Percentiles rank a stretch among this genome's conserved stretches.
Evolutionary conservation across 108 stramenopile genomes (phyloP).

Genomic region (Stephanodiscus minutulus): DNA sequence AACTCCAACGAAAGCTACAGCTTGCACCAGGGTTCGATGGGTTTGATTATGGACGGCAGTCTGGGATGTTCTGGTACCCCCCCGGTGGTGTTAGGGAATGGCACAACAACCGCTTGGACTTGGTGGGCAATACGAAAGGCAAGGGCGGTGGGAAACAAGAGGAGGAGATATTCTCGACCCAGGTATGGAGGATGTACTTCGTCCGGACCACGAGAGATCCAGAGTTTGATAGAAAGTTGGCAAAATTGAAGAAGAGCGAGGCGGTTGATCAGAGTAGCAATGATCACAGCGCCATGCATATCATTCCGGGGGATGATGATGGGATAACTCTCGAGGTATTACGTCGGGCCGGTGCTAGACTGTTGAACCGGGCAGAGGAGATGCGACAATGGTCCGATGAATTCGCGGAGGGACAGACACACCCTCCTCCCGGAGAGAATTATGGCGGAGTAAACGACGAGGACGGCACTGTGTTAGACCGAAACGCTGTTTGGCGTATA

Average conservation of each 20-base stretch:
- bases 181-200: slow-evolving; percentile 49
- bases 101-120: slow-evolving; percentile 44
- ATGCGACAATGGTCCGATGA: slow-evolving; percentile 32
- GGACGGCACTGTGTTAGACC: slow-evolving; percentile 16
- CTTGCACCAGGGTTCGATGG: slow-evolving; percentile 1
- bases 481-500: slow-evolving; percentile 40
- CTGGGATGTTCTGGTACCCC: slow-evolving; percentile 52
- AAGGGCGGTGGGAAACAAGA: slow-evolving; percentile 1
- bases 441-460: neutral
- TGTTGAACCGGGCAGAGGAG: slow-evolving; percentile 32
- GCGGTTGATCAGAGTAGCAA: slow-evolving; percentile 26
- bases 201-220: slow-evolving; percentile 56
- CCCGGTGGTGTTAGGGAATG: slow-evolving; percentile 47
- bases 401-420: slow-evolving; percentile 34
- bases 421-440: slow-evolving; percentile 5
- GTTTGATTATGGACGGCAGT: slow-evolving; percentile 32
- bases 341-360: slow-evolving; percentile 43
- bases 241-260: slow-evolving; percentile 52
- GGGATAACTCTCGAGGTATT: slow-evolving; percentile 46
- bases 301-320: slow-evolving; percentile 48
- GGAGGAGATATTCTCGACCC: slow-evolving; percentile 39
- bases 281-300: slow-evolving; percentile 52
- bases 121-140: slow-evolving; percentile 12
- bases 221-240: slow-evolving; percentile 71
- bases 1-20: slow-evolving; percentile 10